These are phyloP conservation scores for Glebionis coronaria DNA, from an alignment of 129 eudicot species.

Conservation along the genomic window DNA sequence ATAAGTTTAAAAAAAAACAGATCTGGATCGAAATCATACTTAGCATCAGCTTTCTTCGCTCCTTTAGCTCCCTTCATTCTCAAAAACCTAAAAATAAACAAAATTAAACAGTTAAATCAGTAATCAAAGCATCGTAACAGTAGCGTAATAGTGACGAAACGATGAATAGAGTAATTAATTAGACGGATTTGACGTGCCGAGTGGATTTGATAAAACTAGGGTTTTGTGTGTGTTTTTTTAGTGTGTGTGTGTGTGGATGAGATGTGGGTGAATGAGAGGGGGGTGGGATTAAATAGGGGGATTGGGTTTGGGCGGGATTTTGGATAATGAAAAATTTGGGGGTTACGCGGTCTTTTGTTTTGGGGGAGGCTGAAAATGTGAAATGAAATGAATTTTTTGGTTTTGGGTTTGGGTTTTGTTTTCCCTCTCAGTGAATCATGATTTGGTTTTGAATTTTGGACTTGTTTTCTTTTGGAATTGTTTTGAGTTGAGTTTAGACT, in stretches of 20 bases:
- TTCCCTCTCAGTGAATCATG: no score
- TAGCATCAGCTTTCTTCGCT: conserved; percentile 39
- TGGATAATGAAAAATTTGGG: not conserved
- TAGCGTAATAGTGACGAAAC: not conserved
- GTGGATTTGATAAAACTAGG: conserved; percentile 6
- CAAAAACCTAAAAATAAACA: conserved; percentile 12
- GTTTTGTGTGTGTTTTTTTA: conserved; percentile 27
- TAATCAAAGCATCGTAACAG: not conserved
- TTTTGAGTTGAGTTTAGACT: no score
- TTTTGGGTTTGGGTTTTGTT: no score
- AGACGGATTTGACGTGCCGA: conserved; percentile 5
- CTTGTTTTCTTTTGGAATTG: no score
- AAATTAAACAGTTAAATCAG: not conserved
- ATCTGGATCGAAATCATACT: conserved; percentile 18
- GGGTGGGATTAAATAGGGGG: conserved; percentile 20
- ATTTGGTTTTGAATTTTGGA: no score
- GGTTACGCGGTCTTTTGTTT: no score
- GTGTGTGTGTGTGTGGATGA: conserved; percentile 15
- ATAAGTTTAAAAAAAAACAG: not conserved
- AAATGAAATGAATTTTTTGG: no score
- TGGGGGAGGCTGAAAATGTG: no score
- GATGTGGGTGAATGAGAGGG: conserved; percentile 10
- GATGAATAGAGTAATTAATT: not conserved
- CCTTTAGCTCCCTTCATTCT: conserved; percentile 66
- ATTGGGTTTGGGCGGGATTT: conserved; percentile 45